Base-by-base conservation (phyloP, 441 rosid genomes). In the Theobroma grandiflorum region DNA sequence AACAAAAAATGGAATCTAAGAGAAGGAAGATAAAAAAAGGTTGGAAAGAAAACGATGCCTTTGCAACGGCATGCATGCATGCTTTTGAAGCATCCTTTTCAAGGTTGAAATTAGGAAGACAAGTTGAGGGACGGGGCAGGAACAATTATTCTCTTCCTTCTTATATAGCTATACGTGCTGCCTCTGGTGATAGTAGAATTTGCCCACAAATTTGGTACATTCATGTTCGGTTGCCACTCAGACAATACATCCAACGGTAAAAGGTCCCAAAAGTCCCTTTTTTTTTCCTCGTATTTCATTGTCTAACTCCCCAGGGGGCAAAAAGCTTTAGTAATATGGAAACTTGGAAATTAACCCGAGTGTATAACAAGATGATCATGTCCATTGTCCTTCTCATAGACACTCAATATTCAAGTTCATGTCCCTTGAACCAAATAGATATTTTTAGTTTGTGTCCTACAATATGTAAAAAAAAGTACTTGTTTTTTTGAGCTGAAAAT, bases 41-140 rank as follows among this genome's bases (percentile, higher is more conserved):
- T 45, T 22, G 33, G 38, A 26, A 16, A 26, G 81, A 72, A 79
- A 72, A 63, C 45, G 72, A 72, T 65, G 74, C 66, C 20, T 33
- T 62, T 47, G 74, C 15, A 67, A 38, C 62, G 75, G 58, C 78
- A 50, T 40, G 76, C 72, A 70, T 84, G 84, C 69, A 72, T 72
- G 61, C 38, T 58, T 57, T 72, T 9, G 83, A 79, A 67, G 71
- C 64, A 79, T 83, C 75, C 62, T 50, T 83, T 61, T 79, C 85
- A 76, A 72, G 18, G 64, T 53, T 67, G 20, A 62, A 52, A 11
- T 64, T 33, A 53, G 35, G 49, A 64, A 73, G 58, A 16, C 35
- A 58, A 57, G 68, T 66, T 58, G 59, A 35, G 45, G 50, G 71
- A 20, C 20, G 52, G 4, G 18, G 15, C 47, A 12, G 26, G 53